Evolutionary conservation across 805 yeast genomes (phyloP), one percentile per base, ranked within the genome.

Genomic region (Wickerhamiella slavikovae): DNA sequence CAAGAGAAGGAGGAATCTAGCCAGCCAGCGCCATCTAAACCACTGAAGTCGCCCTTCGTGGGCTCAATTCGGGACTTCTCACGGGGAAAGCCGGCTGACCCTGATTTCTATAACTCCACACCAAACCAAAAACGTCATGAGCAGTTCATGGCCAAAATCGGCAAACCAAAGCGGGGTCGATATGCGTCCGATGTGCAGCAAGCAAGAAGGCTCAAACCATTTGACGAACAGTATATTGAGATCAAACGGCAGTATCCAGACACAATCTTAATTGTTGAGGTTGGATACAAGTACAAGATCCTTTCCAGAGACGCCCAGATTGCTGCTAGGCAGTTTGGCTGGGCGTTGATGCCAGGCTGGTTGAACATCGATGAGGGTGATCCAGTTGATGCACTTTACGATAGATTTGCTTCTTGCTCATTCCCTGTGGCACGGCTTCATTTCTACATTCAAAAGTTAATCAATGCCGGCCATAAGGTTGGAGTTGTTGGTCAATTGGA

Each of bases 251-350:
- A 50, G 2, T 54, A 85, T 44, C 44, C 44, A 29, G 93, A 79
- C 39, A 77, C 77, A 30, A 40, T 89, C 2, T 54, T 89, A 6
- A 71, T 89, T 0, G 61, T 85, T 16, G 89, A 89, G 47, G 91
- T 78, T 3, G 98, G 98, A 0, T 89, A 85, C 54, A 82, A 80
- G 49, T 89, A 70, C 53, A 78, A 77, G 43, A 71, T 83, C 36
- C 79, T 68, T 47, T 93, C 92, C 1, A 62, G 70, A 31, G 95
- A 85, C 51, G 95, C 96, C 0, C 60, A 57, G 10, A 53, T 55
- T 4, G 93, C 73, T 0, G 62, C 91, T 9, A 54, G 60, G 28
- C 60, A 73, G 9, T 41, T 48, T 10, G 52, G 52, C 15, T 49
- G 82, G 20, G 70, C 74, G 35, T 56, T 74, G 15, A 58, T 78